phyloP scores from a whole-genome alignment of 225 moss, liverwort and hornwort species.

The Neckera pumila region DNA sequence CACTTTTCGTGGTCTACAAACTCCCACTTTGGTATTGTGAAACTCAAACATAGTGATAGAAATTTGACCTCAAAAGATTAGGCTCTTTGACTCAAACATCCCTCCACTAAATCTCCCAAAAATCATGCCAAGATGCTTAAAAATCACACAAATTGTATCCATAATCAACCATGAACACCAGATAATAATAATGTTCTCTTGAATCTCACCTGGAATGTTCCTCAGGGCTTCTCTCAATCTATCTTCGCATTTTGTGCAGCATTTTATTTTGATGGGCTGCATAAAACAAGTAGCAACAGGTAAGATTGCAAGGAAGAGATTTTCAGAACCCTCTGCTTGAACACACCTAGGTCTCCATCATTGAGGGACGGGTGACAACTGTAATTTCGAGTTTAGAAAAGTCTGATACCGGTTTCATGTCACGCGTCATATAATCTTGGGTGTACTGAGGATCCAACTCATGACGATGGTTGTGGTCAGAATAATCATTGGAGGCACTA shows the following conservation, averaged over 20 bases:
- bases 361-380: neutral
- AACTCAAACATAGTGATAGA: neutral
- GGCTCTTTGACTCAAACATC: neutral
- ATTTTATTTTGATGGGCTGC: slow-evolving; percentile 16
- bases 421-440: slow-evolving; percentile 9
- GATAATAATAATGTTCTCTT: neutral
- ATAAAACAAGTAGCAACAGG: neutral
- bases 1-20: neutral
- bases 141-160: neutral
- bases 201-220: slow-evolving; percentile 10
- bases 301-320: neutral
- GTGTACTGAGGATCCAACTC: slow-evolving; percentile 14
- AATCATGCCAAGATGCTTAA: neutral
- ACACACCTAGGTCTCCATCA: neutral
- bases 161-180: neutral
- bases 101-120: neutral
- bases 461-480: slow-evolving; percentile 8
- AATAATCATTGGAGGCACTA: slow-evolving; percentile 6
- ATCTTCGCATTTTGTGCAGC: slow-evolving; percentile 21
- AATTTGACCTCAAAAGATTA: neutral
- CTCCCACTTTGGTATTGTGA: neutral
- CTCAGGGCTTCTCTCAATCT: slow-evolving; percentile 14
- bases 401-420: slow-evolving; percentile 10
- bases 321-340: neutral
- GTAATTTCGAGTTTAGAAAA: neutral